Evolutionary conservation across 2,329 filamentous ascomycete genomes (phyloP), one percentile per base, ranked within the genome.

Genomic region (Trichoderma lentiforme): DNA sequence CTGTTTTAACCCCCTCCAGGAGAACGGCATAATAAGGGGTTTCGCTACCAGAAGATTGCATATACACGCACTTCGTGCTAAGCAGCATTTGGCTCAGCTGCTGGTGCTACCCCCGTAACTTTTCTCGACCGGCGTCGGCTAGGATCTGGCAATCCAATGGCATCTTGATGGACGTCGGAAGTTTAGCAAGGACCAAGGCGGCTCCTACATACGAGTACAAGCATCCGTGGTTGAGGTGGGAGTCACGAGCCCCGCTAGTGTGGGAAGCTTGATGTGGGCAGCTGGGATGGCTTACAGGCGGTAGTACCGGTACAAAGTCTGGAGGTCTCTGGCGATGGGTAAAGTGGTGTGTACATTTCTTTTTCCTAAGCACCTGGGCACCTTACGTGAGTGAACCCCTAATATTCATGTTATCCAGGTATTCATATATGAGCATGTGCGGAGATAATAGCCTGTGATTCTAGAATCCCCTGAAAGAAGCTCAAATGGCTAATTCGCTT

Each of bases 161-260:
- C 15, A 24, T 58, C 53, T 43, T 30, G 64, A 67, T 57, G 51
- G 21, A 58, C 51, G 53, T 43, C 32, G 64, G 51, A 53, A 36
- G 64, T 67, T 58, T 67, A 30, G 64, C 64, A 58, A 57, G 51
- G 61, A 47, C 36, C 26, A 64, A 43, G 39, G 36, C 51, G 51
- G 51, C 51, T 67, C 64, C 32, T 21, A 24, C 34, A 36, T 15
- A 36, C 34, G 34, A 36, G 2, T 36, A 36, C 53, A 39, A 30
- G 53, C 53, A 51, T 32, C 53, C 47, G 21, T 43, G 26, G 26
- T 32, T 12, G 30, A 32, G 6, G 47, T 18, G 26, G 47, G 7
- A 66, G 64, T 67, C 64, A 67, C 64, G 64, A 67, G 64, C 39
- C 64, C 61, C 64, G 53, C 51, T 58, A 57, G 64, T 32, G 43